A percentile compares a stretch with the other conserved stretches of the same genome.
phyloP scores from a whole-genome alignment of 106 monocot species.

The Acorus gramineus region DNA sequence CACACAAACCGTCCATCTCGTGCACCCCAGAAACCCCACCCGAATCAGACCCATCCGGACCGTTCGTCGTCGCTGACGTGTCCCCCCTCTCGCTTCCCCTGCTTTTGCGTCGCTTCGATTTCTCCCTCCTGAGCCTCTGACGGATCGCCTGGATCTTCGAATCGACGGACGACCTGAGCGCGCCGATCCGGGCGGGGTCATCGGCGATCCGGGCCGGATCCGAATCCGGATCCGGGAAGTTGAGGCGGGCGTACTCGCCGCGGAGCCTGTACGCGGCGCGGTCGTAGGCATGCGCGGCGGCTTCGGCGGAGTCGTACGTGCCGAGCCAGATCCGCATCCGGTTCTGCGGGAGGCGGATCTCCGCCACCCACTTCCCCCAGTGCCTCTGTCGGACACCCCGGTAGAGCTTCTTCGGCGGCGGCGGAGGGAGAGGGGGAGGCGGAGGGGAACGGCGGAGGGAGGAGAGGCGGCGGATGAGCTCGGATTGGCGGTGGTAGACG shows the following conservation, averaged over 20 bases:
- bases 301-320: slow-evolving; percentile 74
- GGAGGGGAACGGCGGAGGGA: background rate
- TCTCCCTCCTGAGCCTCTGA: slow-evolving; percentile 31
- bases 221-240: slow-evolving; percentile 45
- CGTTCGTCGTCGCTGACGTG: too few relatives aligned
- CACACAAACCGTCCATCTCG: slow-evolving; percentile 25
- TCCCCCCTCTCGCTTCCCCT: background rate
- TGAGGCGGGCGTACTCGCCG: slow-evolving; percentile 79
- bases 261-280: slow-evolving; percentile 80
- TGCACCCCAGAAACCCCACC: background rate
- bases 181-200: slow-evolving; percentile 26
- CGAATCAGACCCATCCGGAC: background rate
- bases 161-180: slow-evolving; percentile 54
- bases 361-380: slow-evolving; percentile 93
- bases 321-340: slow-evolving; percentile 80
- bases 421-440: background rate
- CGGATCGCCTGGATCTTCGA: slow-evolving; percentile 73
- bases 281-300: slow-evolving; percentile 86
- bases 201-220: slow-evolving; percentile 3
- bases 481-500: slow-evolving; percentile 43
- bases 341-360: slow-evolving; percentile 86
- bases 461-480: slow-evolving; percentile 29
- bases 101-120: slow-evolving; percentile 3
- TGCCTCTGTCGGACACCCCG: slow-evolving; percentile 73
- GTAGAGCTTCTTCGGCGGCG: slow-evolving; percentile 35